phyloP scores from a whole-genome alignment of 495 filamentous ascomycete genomes.

The Parathielavia appendiculata region DNA sequence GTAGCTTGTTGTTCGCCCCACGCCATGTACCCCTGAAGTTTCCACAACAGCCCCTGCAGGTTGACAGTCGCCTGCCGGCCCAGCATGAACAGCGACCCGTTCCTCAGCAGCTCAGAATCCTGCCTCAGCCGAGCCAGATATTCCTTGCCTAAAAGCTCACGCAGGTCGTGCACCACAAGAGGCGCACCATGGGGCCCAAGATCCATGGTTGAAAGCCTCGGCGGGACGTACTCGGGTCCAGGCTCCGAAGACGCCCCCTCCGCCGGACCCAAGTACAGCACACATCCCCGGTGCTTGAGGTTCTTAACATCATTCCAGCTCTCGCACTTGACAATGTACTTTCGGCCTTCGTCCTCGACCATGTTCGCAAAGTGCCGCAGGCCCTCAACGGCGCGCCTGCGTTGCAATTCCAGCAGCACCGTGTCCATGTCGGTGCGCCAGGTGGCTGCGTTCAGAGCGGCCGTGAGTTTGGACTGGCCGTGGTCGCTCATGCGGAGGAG shows the following conservation, averaged over 20 bases:
- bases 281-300: conserved; percentile 32
- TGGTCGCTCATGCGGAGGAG: conserved; percentile 19
- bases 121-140: conserved; percentile 28
- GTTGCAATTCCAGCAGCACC: conserved; percentile 52
- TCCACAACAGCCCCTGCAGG: conserved; percentile 60
- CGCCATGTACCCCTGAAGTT: conserved; percentile 56
- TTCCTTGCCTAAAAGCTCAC: conserved; percentile 38
- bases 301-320: conserved; percentile 33
- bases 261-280: conserved; percentile 35
- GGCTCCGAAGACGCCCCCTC: neutral
- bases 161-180: conserved; percentile 42
- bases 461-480: neutral
- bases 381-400: conserved; percentile 42
- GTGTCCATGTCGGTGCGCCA: conserved; percentile 69
- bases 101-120: conserved; percentile 26
- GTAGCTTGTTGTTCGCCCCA: conserved; percentile 4
- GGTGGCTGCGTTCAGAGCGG: conserved; percentile 24
- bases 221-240: conserved; percentile 10
- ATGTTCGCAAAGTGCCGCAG: conserved; percentile 30
- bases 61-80: conserved; percentile 42
- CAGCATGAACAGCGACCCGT: conserved; percentile 40
- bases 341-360: conserved; percentile 21
- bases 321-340: conserved; percentile 34
- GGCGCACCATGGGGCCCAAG: conserved; percentile 20
- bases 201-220: conserved; percentile 30